Percentiles rank a stretch among this genome's conserved stretches.
These are phyloP conservation scores for Thalassiosira pacifica DNA, from an alignment of 352 stramenopile species.

Conservation along the genomic window DNA sequence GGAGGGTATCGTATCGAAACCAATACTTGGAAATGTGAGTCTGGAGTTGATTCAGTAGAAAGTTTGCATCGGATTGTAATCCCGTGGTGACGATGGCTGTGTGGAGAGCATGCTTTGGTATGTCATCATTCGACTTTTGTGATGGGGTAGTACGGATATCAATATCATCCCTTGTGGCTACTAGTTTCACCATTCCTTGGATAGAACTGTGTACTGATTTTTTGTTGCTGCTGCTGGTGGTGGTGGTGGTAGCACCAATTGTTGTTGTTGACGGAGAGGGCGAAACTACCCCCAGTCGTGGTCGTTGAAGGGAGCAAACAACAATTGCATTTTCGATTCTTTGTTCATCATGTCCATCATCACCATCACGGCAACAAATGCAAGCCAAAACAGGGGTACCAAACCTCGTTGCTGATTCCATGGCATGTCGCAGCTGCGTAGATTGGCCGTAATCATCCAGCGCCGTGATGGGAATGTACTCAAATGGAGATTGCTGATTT, in stretches of 20 bases:
- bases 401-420: slow-evolving; percentile 51
- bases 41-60: slow-evolving; percentile 31
- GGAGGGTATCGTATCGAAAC: slow-evolving; percentile 54
- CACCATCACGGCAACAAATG: slow-evolving; percentile 4
- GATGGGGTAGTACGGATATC: neutral
- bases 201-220: slow-evolving; percentile 13
- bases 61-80: slow-evolving; percentile 39
- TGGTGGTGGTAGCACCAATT: too few relatives aligned
- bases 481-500: slow-evolving; percentile 42
- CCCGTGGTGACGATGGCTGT: slow-evolving; percentile 32
- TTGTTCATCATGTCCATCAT: neutral
- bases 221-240: neutral
- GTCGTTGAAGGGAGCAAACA: slow-evolving; percentile 47
- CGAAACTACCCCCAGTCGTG: slow-evolving; percentile 17
- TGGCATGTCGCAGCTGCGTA: slow-evolving; percentile 66
- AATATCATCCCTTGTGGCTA: slow-evolving; percentile 37
- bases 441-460: slow-evolving; percentile 72
- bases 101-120: slow-evolving; percentile 23
- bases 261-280: slow-evolving; percentile 1
- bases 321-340: slow-evolving; percentile 43
- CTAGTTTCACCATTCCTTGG: slow-evolving; percentile 16
- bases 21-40: slow-evolving; percentile 42
- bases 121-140: neutral
- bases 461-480: slow-evolving; percentile 65
- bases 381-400: slow-evolving; percentile 56